These are phyloP conservation scores for Penicillium alfredii DNA, from an alignment of 495 filamentous ascomycete genomes.

Conservation along the genomic window DNA sequence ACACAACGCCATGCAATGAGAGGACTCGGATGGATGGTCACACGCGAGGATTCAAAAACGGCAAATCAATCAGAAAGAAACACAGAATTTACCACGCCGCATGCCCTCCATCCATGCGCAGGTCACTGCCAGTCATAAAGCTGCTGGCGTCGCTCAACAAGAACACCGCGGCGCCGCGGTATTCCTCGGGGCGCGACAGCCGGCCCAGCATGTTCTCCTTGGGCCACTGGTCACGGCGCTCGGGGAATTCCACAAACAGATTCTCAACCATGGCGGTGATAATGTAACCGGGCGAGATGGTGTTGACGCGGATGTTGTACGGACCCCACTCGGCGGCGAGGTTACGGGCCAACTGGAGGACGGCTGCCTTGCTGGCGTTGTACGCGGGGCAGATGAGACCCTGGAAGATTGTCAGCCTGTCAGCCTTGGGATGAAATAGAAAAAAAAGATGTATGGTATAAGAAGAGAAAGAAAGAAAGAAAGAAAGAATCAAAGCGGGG, in stretches of 20 bases:
- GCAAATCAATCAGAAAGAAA: slow-evolving; percentile 1
- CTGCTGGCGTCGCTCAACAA: slow-evolving; percentile 78
- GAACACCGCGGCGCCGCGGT: slow-evolving; percentile 75
- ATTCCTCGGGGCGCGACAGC: slow-evolving; percentile 75
- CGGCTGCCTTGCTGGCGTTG: slow-evolving; percentile 85
- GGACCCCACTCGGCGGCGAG: slow-evolving; percentile 84
- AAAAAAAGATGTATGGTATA: too few relatives aligned
- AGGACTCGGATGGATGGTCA: slow-evolving; percentile 7
- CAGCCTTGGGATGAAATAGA: too few relatives aligned
- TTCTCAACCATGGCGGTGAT: slow-evolving; percentile 85
- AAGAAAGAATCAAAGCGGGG: too few relatives aligned
- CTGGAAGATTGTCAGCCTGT: too few relatives aligned
- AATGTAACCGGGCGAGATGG: slow-evolving; percentile 91
- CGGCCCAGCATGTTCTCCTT: slow-evolving; percentile 84
- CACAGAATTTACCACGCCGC: slow-evolving; percentile 58
- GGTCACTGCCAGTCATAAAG: slow-evolving; percentile 79
- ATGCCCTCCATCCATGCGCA: slow-evolving; percentile 80
- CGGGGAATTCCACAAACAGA: slow-evolving; percentile 68
- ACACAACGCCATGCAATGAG: slow-evolving; percentile 24
- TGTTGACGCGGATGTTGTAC: slow-evolving; percentile 89
- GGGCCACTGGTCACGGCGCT: slow-evolving; percentile 72
- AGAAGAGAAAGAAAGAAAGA: too few relatives aligned
- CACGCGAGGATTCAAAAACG: slow-evolving; percentile 7
- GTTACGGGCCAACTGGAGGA: slow-evolving; percentile 77
- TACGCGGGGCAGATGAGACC: slow-evolving; percentile 73